Base-by-base conservation (phyloP, 495 filamentous ascomycete species). In the Cercophora sp. region DNA sequence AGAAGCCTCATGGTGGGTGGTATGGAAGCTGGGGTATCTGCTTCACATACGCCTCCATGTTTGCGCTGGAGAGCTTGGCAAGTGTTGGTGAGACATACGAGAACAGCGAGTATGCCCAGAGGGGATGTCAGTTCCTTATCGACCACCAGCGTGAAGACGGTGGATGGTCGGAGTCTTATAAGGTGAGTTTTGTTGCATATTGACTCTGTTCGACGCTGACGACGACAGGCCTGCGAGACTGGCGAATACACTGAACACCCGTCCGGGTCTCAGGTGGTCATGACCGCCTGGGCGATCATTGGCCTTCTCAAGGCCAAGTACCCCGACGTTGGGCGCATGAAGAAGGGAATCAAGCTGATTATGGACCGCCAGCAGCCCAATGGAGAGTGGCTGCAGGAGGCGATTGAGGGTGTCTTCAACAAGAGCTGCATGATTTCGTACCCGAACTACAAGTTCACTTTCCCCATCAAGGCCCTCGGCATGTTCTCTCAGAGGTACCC, bases 371-470 rank as follows among this genome's bases (percentile, higher is more conserved):
- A 98, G 64, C 84, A 87, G 64, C 64, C 71, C 3, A 95, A 94
- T 65, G 93, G 93, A 11, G 90, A 96, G 72, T 98, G 93, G 93
- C 67, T 86, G 55, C 92, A 96, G 63, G 93, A 98, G 70, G 84
- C 83, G 0, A 96, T 98, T 59, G 93, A 98, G 63, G 93, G 93
- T 5, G 93, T 98, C 10, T 98, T 98, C 74, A 98, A 98, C 71
- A 96, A 96, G 74, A 95, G 84, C 62, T 96, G 93, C 70, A 97
- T 97, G 92, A 98, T 98, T 50, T 93, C 92, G 3, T 98, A 98
- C 63, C 93, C 93, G 51, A 98, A 98, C 72, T 98, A 98, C 77
- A 98, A 98, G 75, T 91, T 95, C 69, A 87, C 85, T 47, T 98
- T 96, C 69, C 85, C 93, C 5, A 90, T 96, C 59, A 94, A 92